phyloP scores from a whole-genome alignment of 106 monocot species.

The Gastrodia elata region DNA sequence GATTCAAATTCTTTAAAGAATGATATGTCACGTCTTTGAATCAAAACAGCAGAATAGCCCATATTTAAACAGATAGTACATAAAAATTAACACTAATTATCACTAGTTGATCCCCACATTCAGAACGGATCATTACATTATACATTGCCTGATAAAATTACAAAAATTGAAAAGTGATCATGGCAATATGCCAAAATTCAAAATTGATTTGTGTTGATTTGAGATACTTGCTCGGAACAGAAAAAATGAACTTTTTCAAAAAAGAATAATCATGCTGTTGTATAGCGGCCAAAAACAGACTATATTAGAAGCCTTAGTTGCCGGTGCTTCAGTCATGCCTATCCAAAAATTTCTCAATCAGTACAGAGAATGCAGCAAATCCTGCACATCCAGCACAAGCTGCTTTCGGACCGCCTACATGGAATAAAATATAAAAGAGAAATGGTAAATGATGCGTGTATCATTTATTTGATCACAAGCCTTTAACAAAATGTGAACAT shows the following conservation, averaged over 20 bases:
- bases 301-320: background rate
- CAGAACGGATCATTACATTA: background rate
- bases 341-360: constrained; percentile 92
- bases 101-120: background rate
- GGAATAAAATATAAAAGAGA: background rate
- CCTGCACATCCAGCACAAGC: constrained; percentile 90
- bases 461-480: background rate
- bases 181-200: background rate
- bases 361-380: constrained; percentile 81
- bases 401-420: constrained; percentile 81
- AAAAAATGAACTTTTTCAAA: background rate
- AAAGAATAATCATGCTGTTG: background rate
- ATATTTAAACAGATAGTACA: background rate
- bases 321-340: constrained; percentile 24
- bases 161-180: background rate
- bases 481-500: background rate
- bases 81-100: background rate
- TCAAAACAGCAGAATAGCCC: background rate
- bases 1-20: background rate
- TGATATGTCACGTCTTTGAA: background rate
- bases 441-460: background rate
- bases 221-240: background rate
- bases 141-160: background rate
- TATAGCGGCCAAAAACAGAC: background rate
- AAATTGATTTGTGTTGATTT: background rate